Percentiles rank a stretch among this genome's conserved stretches.
These are phyloP conservation scores for Dipteronia dyeriana DNA, from an alignment of 345 rosid genomes.

Conservation along the genomic window DNA sequence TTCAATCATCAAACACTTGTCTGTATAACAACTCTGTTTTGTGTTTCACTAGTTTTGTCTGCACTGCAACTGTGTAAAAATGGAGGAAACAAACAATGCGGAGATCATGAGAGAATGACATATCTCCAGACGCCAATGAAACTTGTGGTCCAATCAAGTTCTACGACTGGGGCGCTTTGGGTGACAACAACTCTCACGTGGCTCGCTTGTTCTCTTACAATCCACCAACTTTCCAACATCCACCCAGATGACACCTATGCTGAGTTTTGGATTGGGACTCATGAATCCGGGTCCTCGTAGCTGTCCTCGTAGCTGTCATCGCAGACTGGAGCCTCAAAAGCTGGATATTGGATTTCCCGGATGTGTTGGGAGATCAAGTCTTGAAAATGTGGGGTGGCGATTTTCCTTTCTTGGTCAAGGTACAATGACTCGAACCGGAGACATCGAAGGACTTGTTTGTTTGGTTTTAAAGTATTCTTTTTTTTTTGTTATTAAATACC, in stretches of 20 bases:
- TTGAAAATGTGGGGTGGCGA: conserved; percentile 41
- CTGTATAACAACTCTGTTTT: not conserved
- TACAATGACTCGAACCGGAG: not conserved
- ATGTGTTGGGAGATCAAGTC: conserved; percentile 42
- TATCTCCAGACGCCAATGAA: not conserved
- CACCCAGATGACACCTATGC: conserved; percentile 37
- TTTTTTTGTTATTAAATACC: not conserved
- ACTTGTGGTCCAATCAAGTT: conserved; percentile 35
- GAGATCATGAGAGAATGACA: conserved; percentile 5
- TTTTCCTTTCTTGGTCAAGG: conserved; percentile 57
- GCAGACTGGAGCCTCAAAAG: conserved; percentile 27
- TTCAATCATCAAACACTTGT: not conserved
- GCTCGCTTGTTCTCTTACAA: conserved; percentile 35
- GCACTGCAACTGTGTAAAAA: not conserved
- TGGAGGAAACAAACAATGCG: not conserved
- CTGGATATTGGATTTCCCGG: conserved; percentile 36
- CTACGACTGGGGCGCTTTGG: conserved; percentile 45
- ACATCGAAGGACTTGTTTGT: not conserved
- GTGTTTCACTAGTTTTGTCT: not conserved
- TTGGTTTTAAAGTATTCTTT: not conserved
- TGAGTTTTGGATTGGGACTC: conserved; percentile 73
- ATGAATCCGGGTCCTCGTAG: conserved; percentile 43
- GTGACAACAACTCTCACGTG: conserved; percentile 29
- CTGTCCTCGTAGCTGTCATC: conserved; percentile 24
- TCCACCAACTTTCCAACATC: conserved; percentile 22